Percentiles rank a stretch among this genome's conserved stretches.
Evolutionary conservation across 768 basidiomycete genomes (phyloP).

Genomic region (Russula brevipes): DNA sequence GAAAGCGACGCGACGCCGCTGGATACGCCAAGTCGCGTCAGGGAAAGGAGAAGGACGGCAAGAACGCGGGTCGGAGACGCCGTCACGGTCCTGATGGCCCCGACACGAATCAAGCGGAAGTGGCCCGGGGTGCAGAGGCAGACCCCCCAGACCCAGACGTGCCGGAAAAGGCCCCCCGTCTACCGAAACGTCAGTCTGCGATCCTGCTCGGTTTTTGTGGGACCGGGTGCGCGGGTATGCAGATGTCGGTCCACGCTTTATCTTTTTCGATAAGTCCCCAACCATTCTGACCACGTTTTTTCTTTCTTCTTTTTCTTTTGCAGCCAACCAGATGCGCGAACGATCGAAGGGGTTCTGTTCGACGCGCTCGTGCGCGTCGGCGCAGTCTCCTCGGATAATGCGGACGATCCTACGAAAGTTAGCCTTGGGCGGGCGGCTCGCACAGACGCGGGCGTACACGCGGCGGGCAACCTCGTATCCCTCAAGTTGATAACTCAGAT

Average conservation of each 20-base stretch:
- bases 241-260: conserved; percentile 64
- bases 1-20: conserved; percentile 28
- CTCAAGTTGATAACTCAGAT: conserved; percentile 82
- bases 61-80: conserved; percentile 38
- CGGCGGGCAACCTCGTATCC: conserved; percentile 89
- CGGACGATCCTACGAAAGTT: conserved; percentile 88
- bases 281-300: neutral
- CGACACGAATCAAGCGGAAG: conserved; percentile 31
- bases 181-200: conserved; percentile 82
- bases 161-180: conserved; percentile 44
- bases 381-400: conserved; percentile 92
- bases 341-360: conserved; percentile 89
- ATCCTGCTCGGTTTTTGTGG: conserved; percentile 89
- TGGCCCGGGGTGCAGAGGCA: neutral
- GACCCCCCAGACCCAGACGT: neutral
- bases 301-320: neutral
- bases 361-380: conserved; percentile 83
- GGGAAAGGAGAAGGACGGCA: conserved; percentile 37
- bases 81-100: conserved; percentile 28
- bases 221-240: conserved; percentile 90
- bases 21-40: conserved; percentile 33
- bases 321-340: conserved; percentile 69
- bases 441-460: conserved; percentile 97
- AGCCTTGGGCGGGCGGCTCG: conserved; percentile 82
- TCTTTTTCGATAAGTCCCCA: neutral